A percentile compares a stretch with the other conserved stretches of the same genome.
phyloP scores from a whole-genome alignment of 495 filamentous ascomycete genomes.

The Glutinoglossum americanum region DNA sequence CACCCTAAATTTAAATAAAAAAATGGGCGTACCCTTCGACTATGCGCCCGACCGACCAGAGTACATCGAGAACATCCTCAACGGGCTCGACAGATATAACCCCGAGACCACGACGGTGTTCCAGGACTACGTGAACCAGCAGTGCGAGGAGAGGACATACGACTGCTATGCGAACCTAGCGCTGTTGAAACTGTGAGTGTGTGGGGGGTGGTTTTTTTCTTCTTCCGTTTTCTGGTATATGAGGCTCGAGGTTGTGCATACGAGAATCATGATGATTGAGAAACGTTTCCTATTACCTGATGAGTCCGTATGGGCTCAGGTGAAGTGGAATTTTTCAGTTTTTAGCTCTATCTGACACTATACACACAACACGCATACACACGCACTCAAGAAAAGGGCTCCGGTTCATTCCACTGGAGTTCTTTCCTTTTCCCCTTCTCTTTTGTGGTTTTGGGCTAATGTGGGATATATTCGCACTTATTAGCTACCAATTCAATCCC shows the following conservation, averaged over 20 bases:
- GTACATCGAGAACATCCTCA: conserved; percentile 75
- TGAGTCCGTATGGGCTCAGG: conserved; percentile 20
- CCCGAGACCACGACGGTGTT: conserved; percentile 86
- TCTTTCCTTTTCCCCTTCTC: conserved; percentile 6
- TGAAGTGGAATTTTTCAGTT: conserved; percentile 28
- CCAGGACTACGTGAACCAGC: conserved; percentile 83
- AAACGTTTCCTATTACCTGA: conserved; percentile 99
- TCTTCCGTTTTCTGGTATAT: not conserved
- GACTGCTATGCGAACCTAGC: conserved; percentile 94
- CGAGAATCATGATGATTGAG: conserved; percentile 49
- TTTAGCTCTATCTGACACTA: conserved; percentile 45
- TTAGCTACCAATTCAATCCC: conserved; percentile 99
- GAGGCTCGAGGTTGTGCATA: conserved; percentile 1
- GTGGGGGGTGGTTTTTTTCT: too few relatives aligned
- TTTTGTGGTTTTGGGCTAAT: conserved; percentile 5
- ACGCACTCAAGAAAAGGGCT: too few relatives aligned
- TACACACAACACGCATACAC: too few relatives aligned
- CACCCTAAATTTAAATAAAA: too few relatives aligned
- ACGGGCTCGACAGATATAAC: conserved; percentile 94
- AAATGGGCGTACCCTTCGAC: conserved; percentile 31
- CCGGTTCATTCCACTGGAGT: too few relatives aligned
- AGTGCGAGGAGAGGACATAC: conserved; percentile 85
- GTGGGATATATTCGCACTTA: too few relatives aligned
- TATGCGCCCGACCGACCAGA: conserved; percentile 48
- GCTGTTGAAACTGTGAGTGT: conserved; percentile 93